A percentile compares a stretch with the other conserved stretches of the same genome.
phyloP scores from a whole-genome alignment of 192 early-diverging fungal genomes.

The Backusella australiensis region DNA sequence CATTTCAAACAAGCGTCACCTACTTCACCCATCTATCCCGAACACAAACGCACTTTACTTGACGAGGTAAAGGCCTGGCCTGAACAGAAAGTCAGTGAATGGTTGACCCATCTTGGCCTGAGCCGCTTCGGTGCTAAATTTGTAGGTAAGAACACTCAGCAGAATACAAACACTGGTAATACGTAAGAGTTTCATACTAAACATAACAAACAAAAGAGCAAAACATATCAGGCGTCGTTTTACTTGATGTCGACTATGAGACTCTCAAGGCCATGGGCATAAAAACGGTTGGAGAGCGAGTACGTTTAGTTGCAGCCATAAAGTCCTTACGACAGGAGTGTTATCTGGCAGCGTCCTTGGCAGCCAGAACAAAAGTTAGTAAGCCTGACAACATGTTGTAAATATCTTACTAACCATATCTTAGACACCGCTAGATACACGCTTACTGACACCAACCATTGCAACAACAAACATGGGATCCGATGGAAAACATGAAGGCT shows the following conservation, averaged over 20 bases:
- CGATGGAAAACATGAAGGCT: slow-evolving; percentile 21
- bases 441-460: neutral
- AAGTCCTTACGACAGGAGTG: slow-evolving; percentile 68
- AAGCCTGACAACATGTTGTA: neutral
- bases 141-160: slow-evolving; percentile 17
- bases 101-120: slow-evolving; percentile 24
- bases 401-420: neutral
- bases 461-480: neutral
- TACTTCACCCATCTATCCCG: slow-evolving; percentile 35
- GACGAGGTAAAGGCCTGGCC: slow-evolving; percentile 34
- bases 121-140: slow-evolving; percentile 25
- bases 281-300: slow-evolving; percentile 77
- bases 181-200: neutral
- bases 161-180: no score
- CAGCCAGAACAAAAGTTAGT: slow-evolving; percentile 23
- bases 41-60: slow-evolving; percentile 19
- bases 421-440: neutral
- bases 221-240: slow-evolving; percentile 75
- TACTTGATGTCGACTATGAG: slow-evolving; percentile 82
- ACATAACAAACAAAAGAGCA: slow-evolving; percentile 49
- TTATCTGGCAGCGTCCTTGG: slow-evolving; percentile 26
- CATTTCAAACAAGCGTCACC: slow-evolving; percentile 23
- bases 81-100: slow-evolving; percentile 33
- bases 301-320: slow-evolving; percentile 75
- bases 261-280: slow-evolving; percentile 83